Evolutionary conservation across 352 stramenopile species (phyloP).

Genomic region (Aphanomyces invadans): DNA sequence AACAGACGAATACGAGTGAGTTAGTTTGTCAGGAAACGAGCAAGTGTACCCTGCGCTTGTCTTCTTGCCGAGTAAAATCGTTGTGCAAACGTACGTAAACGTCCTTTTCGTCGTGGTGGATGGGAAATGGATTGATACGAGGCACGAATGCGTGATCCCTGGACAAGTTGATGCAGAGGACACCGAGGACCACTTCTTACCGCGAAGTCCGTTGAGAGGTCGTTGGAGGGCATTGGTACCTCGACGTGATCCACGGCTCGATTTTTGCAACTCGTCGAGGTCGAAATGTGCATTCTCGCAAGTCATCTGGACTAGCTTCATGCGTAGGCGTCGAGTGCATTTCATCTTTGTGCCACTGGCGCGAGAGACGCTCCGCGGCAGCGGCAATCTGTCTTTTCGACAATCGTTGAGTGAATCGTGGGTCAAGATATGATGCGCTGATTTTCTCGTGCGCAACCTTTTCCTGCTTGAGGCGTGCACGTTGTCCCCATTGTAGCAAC

Average conservation of each 20-base stretch:
- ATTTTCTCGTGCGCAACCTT: background rate
- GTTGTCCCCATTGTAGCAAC: background rate
- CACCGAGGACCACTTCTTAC: no score
- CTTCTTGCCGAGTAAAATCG: background rate
- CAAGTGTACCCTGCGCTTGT: background rate
- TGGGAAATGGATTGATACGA: constrained; percentile 9
- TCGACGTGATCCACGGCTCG: constrained; percentile 17
- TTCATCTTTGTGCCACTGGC: background rate
- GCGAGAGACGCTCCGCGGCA: background rate
- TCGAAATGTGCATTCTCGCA: constrained; percentile 11
- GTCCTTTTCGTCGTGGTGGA: background rate
- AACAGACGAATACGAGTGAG: no score
- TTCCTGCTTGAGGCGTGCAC: background rate
- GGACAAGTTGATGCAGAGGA: no score
- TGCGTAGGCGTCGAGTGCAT: background rate
- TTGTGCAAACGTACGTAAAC: background rate
- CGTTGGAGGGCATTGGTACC: constrained; percentile 4
- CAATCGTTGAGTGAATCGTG: background rate
- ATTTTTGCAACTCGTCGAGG: constrained; percentile 14
- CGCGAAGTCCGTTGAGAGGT: no score
- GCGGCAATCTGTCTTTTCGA: background rate
- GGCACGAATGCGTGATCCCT: background rate
- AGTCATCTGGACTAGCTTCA: background rate
- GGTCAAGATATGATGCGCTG: background rate
- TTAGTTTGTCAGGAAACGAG: background rate